Base-by-base conservation (phyloP, 352 stramenopile species). In the Pythium folliculosum region DNA sequence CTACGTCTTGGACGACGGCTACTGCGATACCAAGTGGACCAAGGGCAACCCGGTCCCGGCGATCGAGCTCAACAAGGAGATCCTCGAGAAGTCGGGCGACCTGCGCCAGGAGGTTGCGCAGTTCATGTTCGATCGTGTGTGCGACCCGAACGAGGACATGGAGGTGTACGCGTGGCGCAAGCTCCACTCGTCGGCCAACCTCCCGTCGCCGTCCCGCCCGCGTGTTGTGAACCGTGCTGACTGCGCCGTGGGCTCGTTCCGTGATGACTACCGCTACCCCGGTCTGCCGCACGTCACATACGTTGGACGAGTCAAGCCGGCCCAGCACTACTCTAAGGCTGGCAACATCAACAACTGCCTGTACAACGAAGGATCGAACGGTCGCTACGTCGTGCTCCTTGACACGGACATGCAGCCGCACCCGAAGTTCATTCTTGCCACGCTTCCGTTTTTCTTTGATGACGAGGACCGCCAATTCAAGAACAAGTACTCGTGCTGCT, bases 331-430 rank as follows among this genome's bases (percentile, higher is more conserved):
- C 78, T 90, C 81, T 0, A 95, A 96, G 73, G 89, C 89, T 8
- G 89, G 89, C 9, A 96, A 96, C 80, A 91, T 96, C 68, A 96
- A 96, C 79, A 96, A 96, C 68, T 85, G 75, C 35, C 68, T 95
- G 70, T 94, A 94, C 76, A 95, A 96, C 65, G 89, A 96, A 72
- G 88, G 88, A 6, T 75, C 85, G 4, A 91, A 80, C 65, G 89
- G 86, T 0, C 83, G 85, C 13, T 95, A 96, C 73, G 71, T 89
- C 35, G 47, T 96, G 25, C 67, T 96, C 17, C 72, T 96, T 3
- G 87, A 96, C 64, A 88, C 82, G 50, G 89, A 96, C 51, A 96
- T 95, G 87, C 84, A 94, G 68, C 87, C 87, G 27, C 84, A 95
- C 70, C 75, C 85, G 12, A 95, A 92, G 80, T 94, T 95, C 53